These are phyloP conservation scores for Thecaphora frezii DNA, from an alignment of 1,284 basidiomycete genomes.

Conservation along the genomic window DNA sequence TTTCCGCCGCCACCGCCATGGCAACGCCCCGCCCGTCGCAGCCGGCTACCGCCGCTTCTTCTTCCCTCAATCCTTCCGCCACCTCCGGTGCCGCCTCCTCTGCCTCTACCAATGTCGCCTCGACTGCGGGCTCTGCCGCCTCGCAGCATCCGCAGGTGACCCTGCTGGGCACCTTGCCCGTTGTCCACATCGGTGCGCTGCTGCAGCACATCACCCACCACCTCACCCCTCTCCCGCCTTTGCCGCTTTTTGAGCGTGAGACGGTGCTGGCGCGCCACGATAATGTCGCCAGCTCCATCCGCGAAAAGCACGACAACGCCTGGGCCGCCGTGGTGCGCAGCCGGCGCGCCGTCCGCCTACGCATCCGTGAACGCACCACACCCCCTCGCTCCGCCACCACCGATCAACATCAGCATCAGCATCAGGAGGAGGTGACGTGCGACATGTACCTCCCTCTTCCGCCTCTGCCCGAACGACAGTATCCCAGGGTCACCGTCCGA, in stretches of 20 bases:
- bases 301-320: conserved; percentile 37
- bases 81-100: too few relatives aligned
- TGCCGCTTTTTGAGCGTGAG: conserved; percentile 19
- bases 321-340: conserved; percentile 33
- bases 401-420: not conserved
- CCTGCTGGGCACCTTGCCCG: conserved; percentile 21
- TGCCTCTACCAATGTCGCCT: conserved; percentile 8
- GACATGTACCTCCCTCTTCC: conserved; percentile 16
- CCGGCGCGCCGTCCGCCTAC: conserved; percentile 15
- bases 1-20: too few relatives aligned
- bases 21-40: too few relatives aligned
- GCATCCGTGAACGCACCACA: conserved; percentile 7
- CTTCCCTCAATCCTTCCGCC: too few relatives aligned
- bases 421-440: conserved; percentile 8
- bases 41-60: too few relatives aligned
- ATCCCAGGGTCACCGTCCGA: conserved; percentile 22
- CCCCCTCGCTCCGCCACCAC: too few relatives aligned
- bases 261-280: conserved; percentile 26
- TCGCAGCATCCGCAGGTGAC: conserved; percentile 28
- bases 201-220: conserved; percentile 13
- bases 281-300: conserved; percentile 16
- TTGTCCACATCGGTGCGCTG: conserved; percentile 11
- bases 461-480: conserved; percentile 25
- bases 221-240: conserved; percentile 11
- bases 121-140: conserved; percentile 3